Evolutionary conservation across 1,284 basidiomycete genomes (phyloP).

Genomic region (Tilletia setariae): DNA sequence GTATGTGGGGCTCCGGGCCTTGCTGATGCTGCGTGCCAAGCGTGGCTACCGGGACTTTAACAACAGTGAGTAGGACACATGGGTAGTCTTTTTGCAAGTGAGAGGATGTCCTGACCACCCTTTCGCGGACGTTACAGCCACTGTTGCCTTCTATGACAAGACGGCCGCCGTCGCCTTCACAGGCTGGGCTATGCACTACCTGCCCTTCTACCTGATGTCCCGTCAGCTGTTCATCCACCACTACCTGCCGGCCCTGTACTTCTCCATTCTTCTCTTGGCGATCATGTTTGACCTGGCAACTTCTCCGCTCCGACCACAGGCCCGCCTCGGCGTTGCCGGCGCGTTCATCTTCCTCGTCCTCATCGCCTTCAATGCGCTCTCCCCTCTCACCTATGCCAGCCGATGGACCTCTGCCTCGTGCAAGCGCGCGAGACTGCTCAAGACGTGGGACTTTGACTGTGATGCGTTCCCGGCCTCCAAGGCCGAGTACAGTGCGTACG

Average conservation of each 20-base stretch:
- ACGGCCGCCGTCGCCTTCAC: conserved; percentile 84
- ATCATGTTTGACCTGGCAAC: conserved; percentile 81
- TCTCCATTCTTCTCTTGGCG: conserved; percentile 76
- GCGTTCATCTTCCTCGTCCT: conserved; percentile 71
- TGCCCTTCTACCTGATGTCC: conserved; percentile 93
- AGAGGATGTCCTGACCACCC: conserved; percentile 24
- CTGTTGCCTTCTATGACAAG: conserved; percentile 84
- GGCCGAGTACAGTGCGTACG: conserved; percentile 31
- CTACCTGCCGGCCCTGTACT: conserved; percentile 94
- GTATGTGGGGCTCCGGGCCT: conserved; percentile 68
- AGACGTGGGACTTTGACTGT: conserved; percentile 95
- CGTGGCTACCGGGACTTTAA: conserved; percentile 87
- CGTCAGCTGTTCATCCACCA: conserved; percentile 96
- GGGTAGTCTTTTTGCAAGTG: neutral
- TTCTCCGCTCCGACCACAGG: conserved; percentile 69
- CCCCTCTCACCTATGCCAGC: conserved; percentile 77
- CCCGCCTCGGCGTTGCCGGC: conserved; percentile 74
- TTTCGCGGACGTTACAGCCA: conserved; percentile 60
- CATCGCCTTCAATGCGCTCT: conserved; percentile 75
- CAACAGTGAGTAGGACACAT: conserved; percentile 64
- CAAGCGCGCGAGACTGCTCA: conserved; percentile 74
- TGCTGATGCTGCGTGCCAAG: conserved; percentile 82
- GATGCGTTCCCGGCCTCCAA: conserved; percentile 53
- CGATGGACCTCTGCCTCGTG: conserved; percentile 83
- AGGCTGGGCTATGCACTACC: conserved; percentile 92